phyloP scores from a whole-genome alignment of 805 yeast genomes.

The Teunomyces cretensis region DNA sequence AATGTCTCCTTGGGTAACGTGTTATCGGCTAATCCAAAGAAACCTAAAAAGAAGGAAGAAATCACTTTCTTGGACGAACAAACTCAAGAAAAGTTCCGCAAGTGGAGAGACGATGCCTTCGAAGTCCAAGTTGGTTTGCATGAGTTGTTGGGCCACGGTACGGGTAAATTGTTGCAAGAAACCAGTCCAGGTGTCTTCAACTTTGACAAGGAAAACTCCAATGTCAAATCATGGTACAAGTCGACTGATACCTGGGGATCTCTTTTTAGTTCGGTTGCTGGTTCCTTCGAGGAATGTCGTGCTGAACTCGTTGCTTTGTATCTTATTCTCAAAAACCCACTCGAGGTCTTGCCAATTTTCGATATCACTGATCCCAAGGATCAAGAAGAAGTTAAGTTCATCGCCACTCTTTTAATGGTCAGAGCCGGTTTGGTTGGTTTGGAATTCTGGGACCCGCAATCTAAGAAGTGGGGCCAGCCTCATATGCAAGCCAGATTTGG shows the following conservation, averaged over 20 bases:
- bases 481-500: slow-evolving; percentile 93
- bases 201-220: slow-evolving; percentile 70
- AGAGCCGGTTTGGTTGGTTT: slow-evolving; percentile 82
- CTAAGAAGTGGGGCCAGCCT: slow-evolving; percentile 89
- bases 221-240: slow-evolving; percentile 67
- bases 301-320: slow-evolving; percentile 89
- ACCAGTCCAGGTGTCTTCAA: slow-evolving; percentile 63
- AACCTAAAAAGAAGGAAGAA: slow-evolving; percentile 64
- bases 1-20: slow-evolving; percentile 89
- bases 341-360: slow-evolving; percentile 67
- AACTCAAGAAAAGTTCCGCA: slow-evolving; percentile 58
- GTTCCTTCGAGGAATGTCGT: slow-evolving; percentile 89
- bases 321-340: slow-evolving; percentile 61
- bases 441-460: slow-evolving; percentile 83
- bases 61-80: slow-evolving; percentile 61
- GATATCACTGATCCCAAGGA: slow-evolving; percentile 59
- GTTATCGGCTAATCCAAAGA: slow-evolving; percentile 62
- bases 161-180: slow-evolving; percentile 72
- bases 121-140: slow-evolving; percentile 95
- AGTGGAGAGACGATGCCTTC: slow-evolving; percentile 77
- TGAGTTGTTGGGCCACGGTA: slow-evolving; percentile 88
- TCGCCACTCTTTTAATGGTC: slow-evolving; percentile 79
- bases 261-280: slow-evolving; percentile 76
- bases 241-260: slow-evolving; percentile 92
- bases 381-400: slow-evolving; percentile 61